Base-by-base conservation (phyloP, 2,329 filamentous ascomycete species). In the Zalaria sp. region DNA sequence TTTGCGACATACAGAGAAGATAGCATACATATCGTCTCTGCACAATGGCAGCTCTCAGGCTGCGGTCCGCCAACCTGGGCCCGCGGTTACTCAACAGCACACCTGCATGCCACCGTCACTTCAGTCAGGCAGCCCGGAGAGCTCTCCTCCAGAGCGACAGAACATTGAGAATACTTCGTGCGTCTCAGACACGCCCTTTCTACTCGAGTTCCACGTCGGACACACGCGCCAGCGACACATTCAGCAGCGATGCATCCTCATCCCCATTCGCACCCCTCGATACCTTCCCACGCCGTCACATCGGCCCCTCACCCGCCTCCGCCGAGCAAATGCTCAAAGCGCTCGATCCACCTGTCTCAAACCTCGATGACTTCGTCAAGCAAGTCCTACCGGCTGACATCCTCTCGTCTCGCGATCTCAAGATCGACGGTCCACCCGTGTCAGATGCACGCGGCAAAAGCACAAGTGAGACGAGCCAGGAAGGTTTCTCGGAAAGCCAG, bases 381-480 rank as follows among this genome's bases (percentile, higher is more conserved):
- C 77, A 93, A 63, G 88, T 95, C 38, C 70, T 96, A 10, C 89
- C 89, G 0, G 64, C 74, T 27, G 79, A 87, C 53, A 84, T 95
- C 43, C 68, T 91, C 41, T 83, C 82, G 9, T 67, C 73, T 44
- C 73, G 73, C 45, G 63, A 77, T 44, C 63, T 88, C 37, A 64
- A 69, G 38, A 75, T 85, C 41, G 64, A 71, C 18, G 58, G 67
- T 38, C 65, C 67, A 51, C 60, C 42, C 50, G 59, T 46, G 57
- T 60, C 57, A 59, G 65, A 59, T 50, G 67, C 50, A 48, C 60
- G 57, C 3, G 54, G 54, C 27, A 47, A 51, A 39, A 43, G 53
- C 4, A 52, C 48, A 2, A 52, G 57, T 25, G 53, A 56, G 43
- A 44, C 57, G 27, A 49, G 53, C 10, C 37, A 55, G 25, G 63